phyloP scores from a whole-genome alignment of 805 yeast species.

The Suhomyces sp. region DNA sequence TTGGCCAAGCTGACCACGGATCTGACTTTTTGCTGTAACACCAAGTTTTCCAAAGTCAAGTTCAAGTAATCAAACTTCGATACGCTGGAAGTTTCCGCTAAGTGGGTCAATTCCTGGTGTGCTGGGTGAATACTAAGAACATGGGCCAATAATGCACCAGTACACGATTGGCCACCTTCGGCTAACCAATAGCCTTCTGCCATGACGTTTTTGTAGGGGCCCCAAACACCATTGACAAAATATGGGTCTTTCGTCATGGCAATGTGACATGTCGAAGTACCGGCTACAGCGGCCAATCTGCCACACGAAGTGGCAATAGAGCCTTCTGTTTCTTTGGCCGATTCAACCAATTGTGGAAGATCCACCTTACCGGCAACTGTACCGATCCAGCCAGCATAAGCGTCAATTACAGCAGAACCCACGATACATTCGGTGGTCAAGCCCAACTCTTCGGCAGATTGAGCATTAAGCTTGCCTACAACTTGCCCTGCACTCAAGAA shows the following conservation, averaged over 20 bases:
- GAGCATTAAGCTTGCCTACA: constrained; percentile 66
- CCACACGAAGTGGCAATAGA: constrained; percentile 64
- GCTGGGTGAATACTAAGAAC: constrained; percentile 90
- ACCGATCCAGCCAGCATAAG: constrained; percentile 98
- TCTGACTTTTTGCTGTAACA: constrained; percentile 52
- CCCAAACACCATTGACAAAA: constrained; percentile 97
- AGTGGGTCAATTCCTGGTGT: constrained; percentile 60
- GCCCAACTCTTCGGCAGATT: constrained; percentile 81
- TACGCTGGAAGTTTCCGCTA: constrained; percentile 64
- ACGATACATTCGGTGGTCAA: constrained; percentile 76
- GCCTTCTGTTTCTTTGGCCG: constrained; percentile 42
- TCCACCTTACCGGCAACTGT: constrained; percentile 91
- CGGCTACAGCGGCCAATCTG: constrained; percentile 95
- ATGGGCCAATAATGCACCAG: constrained; percentile 91
- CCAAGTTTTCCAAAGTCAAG: constrained; percentile 65
- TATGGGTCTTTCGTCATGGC: constrained; percentile 80
- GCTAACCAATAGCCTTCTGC: constrained; percentile 93
- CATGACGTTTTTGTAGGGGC: constrained; percentile 92
- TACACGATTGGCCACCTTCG: constrained; percentile 98
- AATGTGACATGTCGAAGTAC: constrained; percentile 96
- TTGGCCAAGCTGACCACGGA: constrained; percentile 79
- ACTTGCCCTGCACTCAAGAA: constrained; percentile 87
- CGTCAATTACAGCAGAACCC: constrained; percentile 95
- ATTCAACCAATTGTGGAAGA: constrained; percentile 49
- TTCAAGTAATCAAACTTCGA: constrained; percentile 84